A percentile compares a stretch with the other conserved stretches of the same genome.
Conservation (phyloP, 176 grass and related monocot species). For the Aegilops speltoides region DNA sequence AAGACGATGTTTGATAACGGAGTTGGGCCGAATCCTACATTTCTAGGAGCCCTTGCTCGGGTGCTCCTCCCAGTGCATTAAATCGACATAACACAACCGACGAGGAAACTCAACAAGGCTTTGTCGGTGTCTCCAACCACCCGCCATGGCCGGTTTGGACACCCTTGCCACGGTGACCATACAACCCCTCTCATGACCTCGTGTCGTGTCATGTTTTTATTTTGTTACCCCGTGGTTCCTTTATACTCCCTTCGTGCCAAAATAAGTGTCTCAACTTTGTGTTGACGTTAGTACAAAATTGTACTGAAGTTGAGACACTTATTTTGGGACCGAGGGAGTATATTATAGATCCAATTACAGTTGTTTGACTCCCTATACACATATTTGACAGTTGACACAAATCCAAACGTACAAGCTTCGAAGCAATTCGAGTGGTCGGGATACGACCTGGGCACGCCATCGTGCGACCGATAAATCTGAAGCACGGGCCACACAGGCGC, state of each 20-base stretch:
- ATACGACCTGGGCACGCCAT: background rate
- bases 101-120: background rate
- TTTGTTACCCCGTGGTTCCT: background rate
- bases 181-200: background rate
- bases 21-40: background rate
- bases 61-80: background rate
- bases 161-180: background rate
- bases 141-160: background rate
- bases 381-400: background rate
- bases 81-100: background rate
- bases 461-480: background rate
- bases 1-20: background rate
- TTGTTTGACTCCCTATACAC: background rate
- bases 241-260: background rate
- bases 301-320: too few species aligned
- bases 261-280: too few species aligned
- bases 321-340: too few species aligned
- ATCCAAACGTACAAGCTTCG: background rate
- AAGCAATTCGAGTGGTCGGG: background rate
- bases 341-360: background rate
- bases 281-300: too few species aligned
- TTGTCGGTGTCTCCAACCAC: background rate
- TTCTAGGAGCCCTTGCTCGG: background rate
- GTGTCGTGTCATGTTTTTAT: background rate
- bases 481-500: background rate